Percentiles rank a stretch among this genome's conserved stretches.
Conservation (phyloP, 1,284 basidiomycete species). For the Pseudomicrostroma phylloplanum region DNA sequence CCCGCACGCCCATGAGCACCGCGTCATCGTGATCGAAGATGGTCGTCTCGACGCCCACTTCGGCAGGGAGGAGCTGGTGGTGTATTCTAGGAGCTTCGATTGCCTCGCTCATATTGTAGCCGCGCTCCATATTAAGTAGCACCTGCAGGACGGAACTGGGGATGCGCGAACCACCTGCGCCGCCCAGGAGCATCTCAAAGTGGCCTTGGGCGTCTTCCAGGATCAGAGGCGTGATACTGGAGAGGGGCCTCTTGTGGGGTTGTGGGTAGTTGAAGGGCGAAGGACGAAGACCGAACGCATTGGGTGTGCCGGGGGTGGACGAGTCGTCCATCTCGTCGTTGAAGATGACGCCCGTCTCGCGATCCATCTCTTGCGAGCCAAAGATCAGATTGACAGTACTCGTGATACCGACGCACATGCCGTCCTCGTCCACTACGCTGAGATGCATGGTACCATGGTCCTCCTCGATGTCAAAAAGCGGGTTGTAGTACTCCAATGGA, state of each 20-base stretch:
- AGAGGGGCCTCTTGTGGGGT: conserved; percentile 74
- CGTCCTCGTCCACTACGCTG: conserved; percentile 62
- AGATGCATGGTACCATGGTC: conserved; percentile 88
- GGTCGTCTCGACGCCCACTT: conserved; percentile 32
- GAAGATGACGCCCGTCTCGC: conserved; percentile 75
- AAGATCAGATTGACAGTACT: conserved; percentile 81
- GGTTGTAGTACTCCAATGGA: conserved; percentile 71
- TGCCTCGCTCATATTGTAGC: conserved; percentile 68
- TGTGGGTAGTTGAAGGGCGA: conserved; percentile 57
- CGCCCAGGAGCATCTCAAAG: conserved; percentile 70
- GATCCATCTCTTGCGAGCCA: conserved; percentile 77
- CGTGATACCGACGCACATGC: conserved; percentile 74
- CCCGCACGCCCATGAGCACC: conserved; percentile 14
- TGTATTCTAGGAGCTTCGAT: conserved; percentile 85
- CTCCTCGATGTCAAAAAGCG: conserved; percentile 66
- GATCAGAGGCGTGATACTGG: conserved; percentile 74
- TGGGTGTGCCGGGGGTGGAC: conserved; percentile 69
- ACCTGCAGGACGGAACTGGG: conserved; percentile 74
- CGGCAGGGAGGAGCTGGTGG: conserved; percentile 59
- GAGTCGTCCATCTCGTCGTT: conserved; percentile 94
- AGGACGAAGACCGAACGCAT: conserved; percentile 74
- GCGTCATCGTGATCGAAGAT: conserved; percentile 16
- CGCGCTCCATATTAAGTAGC: conserved; percentile 74
- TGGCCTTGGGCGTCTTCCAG: conserved; percentile 65
- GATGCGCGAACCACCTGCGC: conserved; percentile 79